Base-by-base conservation (phyloP, 164 flowering plant species). In the Macadamia tetraphylla region DNA sequence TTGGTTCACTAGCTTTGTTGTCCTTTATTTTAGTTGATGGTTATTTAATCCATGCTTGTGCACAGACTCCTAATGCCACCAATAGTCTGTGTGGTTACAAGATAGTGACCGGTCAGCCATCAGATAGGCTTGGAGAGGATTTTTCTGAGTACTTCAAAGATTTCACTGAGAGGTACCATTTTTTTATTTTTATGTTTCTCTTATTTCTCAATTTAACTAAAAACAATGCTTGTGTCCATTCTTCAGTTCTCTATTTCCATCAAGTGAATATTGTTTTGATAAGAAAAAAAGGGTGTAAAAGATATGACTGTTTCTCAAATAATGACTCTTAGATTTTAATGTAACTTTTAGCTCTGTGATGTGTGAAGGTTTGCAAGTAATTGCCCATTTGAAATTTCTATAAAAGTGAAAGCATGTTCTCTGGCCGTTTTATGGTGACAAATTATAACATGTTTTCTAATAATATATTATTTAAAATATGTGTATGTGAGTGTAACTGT, bases 81-180 rank as follows among this genome's bases (percentile, higher is more conserved):
- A 94, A 94, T 71, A 87, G 99, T 78, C 80, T 92, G 48, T 90
- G 97, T 76, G 98, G 98, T 57, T 92, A 90, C 86, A 94, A 90
- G 80, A 92, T 94, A 74, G 98, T 94, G 63, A 94, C 98, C 72
- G 99, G 99, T 40, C 99, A 94, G 70, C 99, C 99, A 57, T 94
- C 99, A 35, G 99, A 94, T 74, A 83, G 98, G 84, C 88, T 92
- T 69, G 98, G 99, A 63, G 99, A 94, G 84, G 99, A 94, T 77
- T 94, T 94, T 82, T 87, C 99, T 8, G 98, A 92, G 68, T 63
- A 70, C 9, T 78, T 81, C 63, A 90, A 86, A 75, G 98, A 94
- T 29, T 90, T 94, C 74, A 89, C 77, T 61, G 99, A 92, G 81
- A 87, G 99, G 99, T 90, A 77, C 13, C 52, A 42, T 60, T 61